Conservation (phyloP, 2,329 filamentous ascomycete species). For the Colletotrichum liriopes region DNA sequence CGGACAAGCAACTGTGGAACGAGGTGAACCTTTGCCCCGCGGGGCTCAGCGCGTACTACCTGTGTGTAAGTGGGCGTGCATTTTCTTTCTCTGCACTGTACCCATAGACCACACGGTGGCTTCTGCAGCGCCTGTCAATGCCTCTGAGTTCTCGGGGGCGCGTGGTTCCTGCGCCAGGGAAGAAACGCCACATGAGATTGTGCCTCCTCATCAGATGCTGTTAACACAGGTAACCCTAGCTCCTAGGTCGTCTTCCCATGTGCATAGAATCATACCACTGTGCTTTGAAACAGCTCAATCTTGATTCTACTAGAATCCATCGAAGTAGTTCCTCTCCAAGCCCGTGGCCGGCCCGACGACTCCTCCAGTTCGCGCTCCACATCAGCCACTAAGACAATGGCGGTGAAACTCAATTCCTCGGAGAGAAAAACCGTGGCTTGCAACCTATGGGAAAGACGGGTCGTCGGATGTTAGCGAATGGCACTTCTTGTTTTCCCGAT, state of each 20-base stretch:
- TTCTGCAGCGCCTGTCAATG: background rate
- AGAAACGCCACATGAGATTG: background rate
- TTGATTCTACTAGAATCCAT: background rate
- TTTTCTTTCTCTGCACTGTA: background rate
- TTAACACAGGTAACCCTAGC: background rate
- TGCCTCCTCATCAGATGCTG: background rate
- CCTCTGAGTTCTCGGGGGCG: background rate
- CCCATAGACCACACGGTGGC: background rate
- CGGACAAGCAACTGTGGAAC: background rate
- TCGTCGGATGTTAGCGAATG: background rate
- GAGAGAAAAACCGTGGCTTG: background rate
- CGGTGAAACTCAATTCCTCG: background rate
- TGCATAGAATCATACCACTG: background rate
- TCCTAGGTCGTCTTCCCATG: background rate
- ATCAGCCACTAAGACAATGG: background rate
- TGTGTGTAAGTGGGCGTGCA: background rate
- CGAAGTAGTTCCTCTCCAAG: background rate
- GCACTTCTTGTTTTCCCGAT: background rate
- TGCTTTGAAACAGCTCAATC: background rate
- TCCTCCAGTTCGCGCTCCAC: background rate
- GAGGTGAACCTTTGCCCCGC: background rate
- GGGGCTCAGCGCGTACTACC: background rate
- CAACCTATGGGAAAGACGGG: background rate
- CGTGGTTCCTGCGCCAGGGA: background rate
- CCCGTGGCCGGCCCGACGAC: background rate